Base-by-base conservation (phyloP, 164 flowering plant species). In the Stephania japonica region DNA sequence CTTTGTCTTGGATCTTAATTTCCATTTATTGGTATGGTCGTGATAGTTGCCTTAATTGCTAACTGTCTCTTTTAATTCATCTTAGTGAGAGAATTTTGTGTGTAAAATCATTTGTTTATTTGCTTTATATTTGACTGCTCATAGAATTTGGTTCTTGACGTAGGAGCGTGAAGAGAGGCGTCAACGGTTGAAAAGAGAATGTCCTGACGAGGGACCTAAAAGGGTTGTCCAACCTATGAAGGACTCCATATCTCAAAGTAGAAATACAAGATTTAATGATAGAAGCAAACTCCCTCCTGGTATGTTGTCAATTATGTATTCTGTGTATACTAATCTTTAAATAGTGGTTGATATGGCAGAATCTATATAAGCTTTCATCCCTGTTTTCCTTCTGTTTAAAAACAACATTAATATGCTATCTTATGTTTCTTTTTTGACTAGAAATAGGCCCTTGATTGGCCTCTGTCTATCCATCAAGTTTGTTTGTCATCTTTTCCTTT, bases 131-230 rank as follows among this genome's bases (percentile, higher is more conserved):
- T 42, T 50, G 25, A 73, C 42, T 70, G 19, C 69, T 77, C 49
- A 63, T 67, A 67, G 25, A 16, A 14, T 10, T 68, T 75, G 64
- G 26, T 67, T 73, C 16, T 68, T 82, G 68, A 23, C 47, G 72
- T 76, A 94, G 98, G 97, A 94, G 79, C 97, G 97, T 68, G 97
- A 92, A 81, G 97, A 92, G 82, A 87, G 97, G 71, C 86, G 86
- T 1, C 91, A 74, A 56, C 79, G 90, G 68, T 50, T 89, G 76
- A 92, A 84, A 82, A 82, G 88, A 83, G 97, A 91, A n/a, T 84
- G 84, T 12, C 78, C 87, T 43, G 91, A 87, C 79, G 97, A 90
- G 67, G 85, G 83, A 64, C 81, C 86, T 67, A 68, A 73, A 47
- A 81, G 78, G 70, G 71, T 61, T 21, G 76, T 79, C 62, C 87